Base-by-base conservation (phyloP, 805 yeast species). In the Candida pseudoglaebosa region DNA sequence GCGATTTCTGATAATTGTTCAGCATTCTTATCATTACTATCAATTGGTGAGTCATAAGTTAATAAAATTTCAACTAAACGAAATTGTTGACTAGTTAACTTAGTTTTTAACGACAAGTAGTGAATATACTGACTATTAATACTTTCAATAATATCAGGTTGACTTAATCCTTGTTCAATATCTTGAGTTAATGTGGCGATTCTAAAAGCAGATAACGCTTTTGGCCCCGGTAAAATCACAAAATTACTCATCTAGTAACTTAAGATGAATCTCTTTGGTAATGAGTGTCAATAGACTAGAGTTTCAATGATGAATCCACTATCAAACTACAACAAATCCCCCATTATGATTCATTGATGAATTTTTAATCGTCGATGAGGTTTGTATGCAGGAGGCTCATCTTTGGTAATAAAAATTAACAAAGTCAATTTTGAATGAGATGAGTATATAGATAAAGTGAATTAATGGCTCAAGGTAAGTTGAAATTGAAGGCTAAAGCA, bases 191-290 rank as follows among this genome's bases (percentile, higher is more conserved):
- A 70, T 49, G 75, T 83, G 44, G 80, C 75, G 48, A 89, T 81
- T 67, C 98, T 78, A 64, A 91, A 91, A 36, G 77, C 76, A 37
- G 98, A 90, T 57, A 89, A 72, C 46, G 96, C 97, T 56, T 75
- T 77, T 35, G 96, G 95, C 42, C 99, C 99, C 33, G 95, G 83
- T 48, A 88, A 71, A 44, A 66, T 52, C 48, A 68, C 60, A 44
- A 67, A 68, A 21, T 47, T 47, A 36, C 47, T 42, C 50, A 48
- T 49, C 29, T 26, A 13, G 29, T 13, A 13, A 26, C 15, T 5
- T 6, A 10, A 13, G 29, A 26, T 26, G 29, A 26, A 26, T 26
- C 29, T 26, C 29, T 26, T 5, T 5, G 13, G 12, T 5, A 26
- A 26, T 26, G 12, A 26, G 29, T 10, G 5, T 13, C n/a, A 26